These are phyloP conservation scores for Xylaria scruposa DNA, from an alignment of 495 filamentous ascomycete species.

Conservation along the genomic window DNA sequence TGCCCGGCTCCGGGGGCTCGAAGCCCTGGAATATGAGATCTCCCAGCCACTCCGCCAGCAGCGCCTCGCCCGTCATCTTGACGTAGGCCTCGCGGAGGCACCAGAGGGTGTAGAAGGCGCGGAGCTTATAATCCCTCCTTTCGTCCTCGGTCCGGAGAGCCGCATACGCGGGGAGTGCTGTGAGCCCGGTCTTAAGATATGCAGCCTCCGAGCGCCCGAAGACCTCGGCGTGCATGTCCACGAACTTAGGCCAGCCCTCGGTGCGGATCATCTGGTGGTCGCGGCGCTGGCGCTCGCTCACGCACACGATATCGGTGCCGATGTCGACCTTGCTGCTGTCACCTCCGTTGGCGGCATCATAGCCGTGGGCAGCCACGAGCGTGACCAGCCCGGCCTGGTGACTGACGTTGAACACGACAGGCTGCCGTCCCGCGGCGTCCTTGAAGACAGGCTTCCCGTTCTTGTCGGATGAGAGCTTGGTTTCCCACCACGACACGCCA, in stretches of 20 bases:
- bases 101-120: constrained; percentile 88
- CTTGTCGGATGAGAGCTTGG: constrained; percentile 63
- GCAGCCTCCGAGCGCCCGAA: constrained; percentile 59
- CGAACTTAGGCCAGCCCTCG: constrained; percentile 68
- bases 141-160: constrained; percentile 32
- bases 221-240: constrained; percentile 80
- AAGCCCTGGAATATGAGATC: constrained; percentile 70
- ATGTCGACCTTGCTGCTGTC: constrained; percentile 46
- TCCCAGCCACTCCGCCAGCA: constrained; percentile 79
- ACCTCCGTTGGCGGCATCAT: constrained; percentile 33
- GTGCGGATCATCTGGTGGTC: constrained; percentile 55
- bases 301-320: constrained; percentile 78
- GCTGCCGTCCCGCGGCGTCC: constrained; percentile 36
- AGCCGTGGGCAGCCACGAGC: constrained; percentile 51
- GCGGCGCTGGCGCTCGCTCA: constrained; percentile 66
- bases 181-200: constrained; percentile 47
- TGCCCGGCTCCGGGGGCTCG: constrained; percentile 44
- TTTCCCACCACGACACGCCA: constrained; percentile 68
- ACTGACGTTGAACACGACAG: constrained; percentile 84
- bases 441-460: constrained; percentile 68
- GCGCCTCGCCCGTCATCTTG: constrained; percentile 89
- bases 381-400: constrained; percentile 84
- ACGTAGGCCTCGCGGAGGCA: constrained; percentile 90
- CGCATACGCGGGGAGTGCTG: constrained; percentile 24
- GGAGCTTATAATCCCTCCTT: constrained; percentile 51